phyloP scores from a whole-genome alignment of 768 basidiomycete species.

The Pluteus cervinus region DNA sequence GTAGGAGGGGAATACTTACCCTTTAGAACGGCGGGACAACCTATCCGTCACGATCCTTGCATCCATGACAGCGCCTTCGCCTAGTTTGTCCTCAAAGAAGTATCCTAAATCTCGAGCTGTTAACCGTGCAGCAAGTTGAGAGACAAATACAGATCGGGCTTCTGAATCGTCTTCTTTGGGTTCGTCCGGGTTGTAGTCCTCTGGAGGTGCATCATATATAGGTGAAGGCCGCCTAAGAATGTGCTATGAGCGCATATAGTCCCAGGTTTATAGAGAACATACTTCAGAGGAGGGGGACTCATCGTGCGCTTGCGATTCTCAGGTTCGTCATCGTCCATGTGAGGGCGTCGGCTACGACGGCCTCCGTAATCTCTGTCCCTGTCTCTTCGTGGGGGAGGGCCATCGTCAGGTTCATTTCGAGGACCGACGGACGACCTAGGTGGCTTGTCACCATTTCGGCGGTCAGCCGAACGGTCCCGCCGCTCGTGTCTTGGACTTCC shows the following conservation, averaged over 20 bases:
- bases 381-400: conserved; percentile 35
- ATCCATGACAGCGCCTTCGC: conserved; percentile 91
- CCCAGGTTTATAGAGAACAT: conserved; percentile 13
- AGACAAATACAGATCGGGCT: conserved; percentile 97
- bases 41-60: conserved; percentile 95
- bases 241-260: conserved; percentile 7
- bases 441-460: conserved; percentile 41
- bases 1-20: conserved; percentile 45
- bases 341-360: conserved; percentile 32
- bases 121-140: conserved; percentile 94
- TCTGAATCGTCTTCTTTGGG: conserved; percentile 95
- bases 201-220: conserved; percentile 55
- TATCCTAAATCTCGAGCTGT: conserved; percentile 96
- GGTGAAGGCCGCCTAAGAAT: conserved; percentile 62
- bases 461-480: conserved; percentile 52
- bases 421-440: conserved; percentile 46
- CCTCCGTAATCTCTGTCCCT: conserved; percentile 32
- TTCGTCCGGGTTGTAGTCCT: conserved; percentile 83
- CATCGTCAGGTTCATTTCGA: conserved; percentile 60
- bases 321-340: conserved; percentile 34
- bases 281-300: conserved; percentile 46
- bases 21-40: conserved; percentile 94
- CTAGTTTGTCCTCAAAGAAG: conserved; percentile 97
- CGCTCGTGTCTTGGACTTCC: conserved; percentile 44
- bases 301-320: conserved; percentile 27